Evolutionary conservation across 2,329 filamentous ascomycete genomes (phyloP).

Genomic region (Xylariaceae sp.): DNA sequence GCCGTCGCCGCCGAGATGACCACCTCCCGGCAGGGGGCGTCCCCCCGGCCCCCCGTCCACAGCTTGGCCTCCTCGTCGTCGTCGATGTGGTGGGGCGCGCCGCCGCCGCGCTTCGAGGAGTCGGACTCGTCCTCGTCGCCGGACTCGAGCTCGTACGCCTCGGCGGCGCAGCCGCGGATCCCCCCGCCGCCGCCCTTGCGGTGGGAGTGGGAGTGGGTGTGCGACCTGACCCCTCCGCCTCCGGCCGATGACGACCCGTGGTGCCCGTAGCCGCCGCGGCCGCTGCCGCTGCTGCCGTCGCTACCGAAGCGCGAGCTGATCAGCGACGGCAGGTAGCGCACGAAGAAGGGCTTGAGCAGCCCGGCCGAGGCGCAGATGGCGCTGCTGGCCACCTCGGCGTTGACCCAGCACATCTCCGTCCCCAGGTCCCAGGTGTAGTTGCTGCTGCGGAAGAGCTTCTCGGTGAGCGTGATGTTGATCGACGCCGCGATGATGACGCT

Average conservation of each 20-base stretch:
- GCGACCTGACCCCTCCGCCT: no score
- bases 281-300: background rate
- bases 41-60: slow-evolving; percentile 1
- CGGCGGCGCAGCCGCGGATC: background rate
- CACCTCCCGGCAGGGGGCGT: no score
- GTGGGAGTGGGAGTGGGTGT: background rate
- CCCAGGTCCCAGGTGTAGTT: slow-evolving; percentile 4
- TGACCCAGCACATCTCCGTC: slow-evolving; percentile 1
- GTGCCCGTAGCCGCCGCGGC: background rate
- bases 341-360: slow-evolving; percentile 3
- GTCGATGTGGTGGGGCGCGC: slow-evolving; percentile 46
- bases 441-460: background rate
- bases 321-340: slow-evolving; percentile 1
- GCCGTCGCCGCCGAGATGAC: background rate
- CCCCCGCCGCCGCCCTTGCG: background rate
- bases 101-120: no score
- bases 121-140: slow-evolving; percentile 1
- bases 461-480: slow-evolving; percentile 3
- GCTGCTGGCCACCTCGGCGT: slow-evolving; percentile 1
- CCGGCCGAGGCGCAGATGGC: slow-evolving; percentile 3
- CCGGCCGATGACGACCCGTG: background rate
- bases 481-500: slow-evolving; percentile 3
- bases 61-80: slow-evolving; percentile 28
- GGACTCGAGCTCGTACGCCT: slow-evolving; percentile 4
- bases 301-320: background rate